Evolutionary conservation across 352 stramenopile genomes (phyloP).

Genomic region (Phytopythium litorale): DNA sequence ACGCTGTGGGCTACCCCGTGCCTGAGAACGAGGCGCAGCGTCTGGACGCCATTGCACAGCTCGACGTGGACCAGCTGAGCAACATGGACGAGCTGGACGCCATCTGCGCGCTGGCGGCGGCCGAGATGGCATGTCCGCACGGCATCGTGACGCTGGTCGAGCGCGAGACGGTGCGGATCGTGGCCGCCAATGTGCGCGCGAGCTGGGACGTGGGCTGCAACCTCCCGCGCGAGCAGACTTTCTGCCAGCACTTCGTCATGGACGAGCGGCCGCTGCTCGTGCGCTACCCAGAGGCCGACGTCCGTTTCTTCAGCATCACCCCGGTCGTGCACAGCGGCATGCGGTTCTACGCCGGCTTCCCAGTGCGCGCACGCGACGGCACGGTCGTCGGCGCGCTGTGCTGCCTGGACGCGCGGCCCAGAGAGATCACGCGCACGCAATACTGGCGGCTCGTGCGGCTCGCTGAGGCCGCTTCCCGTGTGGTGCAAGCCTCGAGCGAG

Average conservation of each 20-base stretch:
- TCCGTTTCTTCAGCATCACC: slow-evolving; percentile 31
- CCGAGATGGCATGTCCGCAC: slow-evolving; percentile 22
- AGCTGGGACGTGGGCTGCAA: slow-evolving; percentile 25
- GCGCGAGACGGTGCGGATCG: slow-evolving; percentile 18
- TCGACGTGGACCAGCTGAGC: slow-evolving; percentile 14
- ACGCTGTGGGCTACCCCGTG: slow-evolving; percentile 18
- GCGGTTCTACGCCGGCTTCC: slow-evolving; percentile 34
- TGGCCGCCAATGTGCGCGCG: slow-evolving; percentile 20
- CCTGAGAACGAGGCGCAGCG: slow-evolving; percentile 22
- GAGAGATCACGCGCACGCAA: slow-evolving; percentile 27
- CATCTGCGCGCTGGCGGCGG: slow-evolving; percentile 25
- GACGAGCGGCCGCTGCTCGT: slow-evolving; percentile 29
- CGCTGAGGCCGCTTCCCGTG: slow-evolving; percentile 19
- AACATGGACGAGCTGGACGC: slow-evolving; percentile 27
- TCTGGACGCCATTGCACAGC: slow-evolving; percentile 20
- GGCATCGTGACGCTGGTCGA: slow-evolving; percentile 31
- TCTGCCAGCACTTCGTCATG: slow-evolving; percentile 45
- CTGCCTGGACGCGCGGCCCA: slow-evolving; percentile 24
- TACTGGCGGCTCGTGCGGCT: slow-evolving; percentile 34
- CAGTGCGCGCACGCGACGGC: slow-evolving; percentile 12
- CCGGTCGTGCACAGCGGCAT: slow-evolving; percentile 18
- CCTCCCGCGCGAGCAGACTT: slow-evolving; percentile 29
- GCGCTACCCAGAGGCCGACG: slow-evolving; percentile 30
- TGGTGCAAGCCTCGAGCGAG: slow-evolving; percentile 12
- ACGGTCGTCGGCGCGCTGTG: slow-evolving; percentile 23